phyloP scores from a whole-genome alignment of 2,329 filamentous ascomycete genomes.

The Trichophyton simii region DNA sequence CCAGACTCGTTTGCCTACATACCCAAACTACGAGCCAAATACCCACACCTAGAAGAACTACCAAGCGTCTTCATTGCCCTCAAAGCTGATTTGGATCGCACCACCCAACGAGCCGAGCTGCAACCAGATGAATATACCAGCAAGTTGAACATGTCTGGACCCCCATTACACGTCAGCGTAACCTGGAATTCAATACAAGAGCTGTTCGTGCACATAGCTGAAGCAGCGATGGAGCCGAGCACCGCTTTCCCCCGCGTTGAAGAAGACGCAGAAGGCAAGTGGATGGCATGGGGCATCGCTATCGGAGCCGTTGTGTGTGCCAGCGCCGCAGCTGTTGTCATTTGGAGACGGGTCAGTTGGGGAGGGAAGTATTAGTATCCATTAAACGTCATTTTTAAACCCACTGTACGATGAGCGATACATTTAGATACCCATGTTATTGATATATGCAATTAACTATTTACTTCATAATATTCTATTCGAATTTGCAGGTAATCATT shows the following conservation, averaged over 20 bases:
- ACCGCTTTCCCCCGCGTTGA: constrained; percentile 81
- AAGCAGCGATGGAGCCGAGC: constrained; percentile 80
- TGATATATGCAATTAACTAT: background rate
- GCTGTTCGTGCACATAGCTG: constrained; percentile 81
- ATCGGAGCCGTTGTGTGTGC: constrained; percentile 57
- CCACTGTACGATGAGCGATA: background rate
- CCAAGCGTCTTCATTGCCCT: constrained; percentile 85
- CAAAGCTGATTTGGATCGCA: constrained; percentile 92
- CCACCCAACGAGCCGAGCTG: constrained; percentile 80
- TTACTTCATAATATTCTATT: background rate
- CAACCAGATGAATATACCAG: constrained; percentile 90
- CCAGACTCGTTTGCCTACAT: constrained; percentile 93
- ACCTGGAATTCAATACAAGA: constrained; percentile 91
- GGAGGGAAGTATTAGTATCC: constrained; percentile 17
- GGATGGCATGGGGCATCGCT: constrained; percentile 74
- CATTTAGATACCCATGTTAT: constrained; percentile 5
- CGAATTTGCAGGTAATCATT: background rate
- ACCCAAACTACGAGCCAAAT: constrained; percentile 62
- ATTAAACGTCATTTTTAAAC: background rate
- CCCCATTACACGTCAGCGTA: constrained; percentile 86
- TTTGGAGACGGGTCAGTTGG: constrained; percentile 43
- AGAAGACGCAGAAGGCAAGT: constrained; percentile 64
- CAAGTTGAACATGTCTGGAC: constrained; percentile 64
- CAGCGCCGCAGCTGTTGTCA: constrained; percentile 45
- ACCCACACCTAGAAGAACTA: constrained; percentile 74